Evolutionary conservation across 345 rosid species (phyloP).

Genomic region (Salix suchowensis): DNA sequence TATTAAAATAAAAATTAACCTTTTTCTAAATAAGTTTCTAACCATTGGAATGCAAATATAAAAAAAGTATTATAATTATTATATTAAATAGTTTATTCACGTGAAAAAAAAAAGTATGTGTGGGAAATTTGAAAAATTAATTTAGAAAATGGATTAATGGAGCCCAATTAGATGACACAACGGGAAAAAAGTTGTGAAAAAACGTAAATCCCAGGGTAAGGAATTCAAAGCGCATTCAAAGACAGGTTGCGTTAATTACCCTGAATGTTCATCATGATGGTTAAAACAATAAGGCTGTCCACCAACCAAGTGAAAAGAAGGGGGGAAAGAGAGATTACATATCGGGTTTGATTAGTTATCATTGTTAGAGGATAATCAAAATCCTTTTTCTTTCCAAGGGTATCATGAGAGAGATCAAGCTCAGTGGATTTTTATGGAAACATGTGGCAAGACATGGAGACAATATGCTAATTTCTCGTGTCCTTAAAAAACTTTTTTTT

Average conservation of each 20-base stretch:
- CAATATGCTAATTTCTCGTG: background rate
- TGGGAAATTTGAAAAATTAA: background rate
- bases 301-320: background rate
- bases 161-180: background rate
- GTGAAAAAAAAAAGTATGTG: too few relatives aligned
- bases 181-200: background rate
- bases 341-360: background rate
- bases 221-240: background rate
- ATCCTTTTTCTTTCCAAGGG: background rate
- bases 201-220: background rate
- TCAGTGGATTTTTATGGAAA: background rate
- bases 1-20: too few relatives aligned
- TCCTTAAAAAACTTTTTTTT: background rate
- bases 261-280: background rate
- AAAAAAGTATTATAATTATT: too few relatives aligned
- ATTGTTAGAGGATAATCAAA: conserved; percentile 2
- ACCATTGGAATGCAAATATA: too few relatives aligned
- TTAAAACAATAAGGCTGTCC: conserved; percentile 7
- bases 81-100: too few relatives aligned
- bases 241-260: background rate
- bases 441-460: background rate
- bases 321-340: background rate
- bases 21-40: too few relatives aligned
- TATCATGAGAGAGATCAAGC: conserved; percentile 1
- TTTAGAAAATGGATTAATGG: too few relatives aligned